phyloP scores from a whole-genome alignment of 768 basidiomycete species.

The Leccinum subtestaceum region DNA sequence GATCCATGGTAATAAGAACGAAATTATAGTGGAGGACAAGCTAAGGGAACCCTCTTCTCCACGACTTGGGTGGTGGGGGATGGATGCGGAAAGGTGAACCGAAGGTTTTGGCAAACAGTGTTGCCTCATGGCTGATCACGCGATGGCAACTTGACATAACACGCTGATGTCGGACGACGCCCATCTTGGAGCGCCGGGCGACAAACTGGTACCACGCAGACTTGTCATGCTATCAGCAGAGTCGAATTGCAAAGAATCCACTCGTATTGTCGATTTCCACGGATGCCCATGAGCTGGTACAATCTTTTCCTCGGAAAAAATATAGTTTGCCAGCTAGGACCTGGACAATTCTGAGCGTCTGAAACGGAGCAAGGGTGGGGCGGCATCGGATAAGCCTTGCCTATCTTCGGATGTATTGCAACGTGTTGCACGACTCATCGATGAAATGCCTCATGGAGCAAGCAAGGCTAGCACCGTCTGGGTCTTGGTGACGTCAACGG shows the following conservation, averaged over 20 bases:
- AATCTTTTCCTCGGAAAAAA: constrained; percentile 1
- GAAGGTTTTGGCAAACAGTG: constrained; percentile 2
- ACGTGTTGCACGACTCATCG: constrained; percentile 14
- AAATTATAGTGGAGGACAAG: constrained; percentile 7
- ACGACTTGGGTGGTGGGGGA: constrained; percentile 6
- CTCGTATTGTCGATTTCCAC: constrained; percentile 9
- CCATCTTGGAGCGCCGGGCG: neutral
- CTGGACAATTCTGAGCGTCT: neutral
- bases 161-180: constrained; percentile 11
- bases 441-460: neutral
- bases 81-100: constrained; percentile 1
- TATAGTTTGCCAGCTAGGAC: neutral
- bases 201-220: neutral
- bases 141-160: constrained; percentile 3
- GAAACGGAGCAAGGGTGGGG: constrained; percentile 1
- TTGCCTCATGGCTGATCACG: constrained; percentile 27
- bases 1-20: constrained; percentile 4
- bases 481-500: neutral
- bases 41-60: constrained; percentile 2
- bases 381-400: constrained; percentile 1
- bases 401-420: constrained; percentile 9
- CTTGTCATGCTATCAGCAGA: constrained; percentile 2
- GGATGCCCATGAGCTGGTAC: neutral
- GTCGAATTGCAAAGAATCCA: neutral
- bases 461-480: neutral